Evolutionary conservation across 768 basidiomycete species (phyloP).

Genomic region (Leccinellum albellum): DNA sequence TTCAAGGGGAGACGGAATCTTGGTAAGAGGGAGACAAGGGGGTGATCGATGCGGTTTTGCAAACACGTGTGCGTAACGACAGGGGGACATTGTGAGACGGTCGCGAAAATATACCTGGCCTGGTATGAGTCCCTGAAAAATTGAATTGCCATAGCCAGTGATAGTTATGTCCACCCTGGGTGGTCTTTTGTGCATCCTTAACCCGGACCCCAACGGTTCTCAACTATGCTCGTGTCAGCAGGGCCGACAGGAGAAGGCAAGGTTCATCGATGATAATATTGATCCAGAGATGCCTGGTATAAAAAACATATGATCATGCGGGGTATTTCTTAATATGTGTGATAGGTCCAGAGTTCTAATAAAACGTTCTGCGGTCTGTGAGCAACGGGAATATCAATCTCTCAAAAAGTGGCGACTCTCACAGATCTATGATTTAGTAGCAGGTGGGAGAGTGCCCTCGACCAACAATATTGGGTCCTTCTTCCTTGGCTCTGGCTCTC

Average conservation of each 20-base stretch:
- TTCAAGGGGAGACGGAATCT: too few species aligned
- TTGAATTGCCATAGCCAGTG: not conserved
- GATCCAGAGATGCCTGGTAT: not conserved
- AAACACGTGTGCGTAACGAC: not conserved
- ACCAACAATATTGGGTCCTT: conserved; percentile 23
- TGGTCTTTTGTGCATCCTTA: not conserved
- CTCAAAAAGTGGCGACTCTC: not conserved
- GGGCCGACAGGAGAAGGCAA: not conserved
- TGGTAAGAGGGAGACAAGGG: too few species aligned
- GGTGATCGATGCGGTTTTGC: too few species aligned
- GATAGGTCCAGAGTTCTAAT: not conserved
- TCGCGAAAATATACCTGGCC: not conserved
- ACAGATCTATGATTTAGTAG: conserved; percentile 21
- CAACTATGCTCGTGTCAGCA: not conserved
- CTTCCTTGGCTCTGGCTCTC: conserved; percentile 42
- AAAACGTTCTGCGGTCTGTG: not conserved
- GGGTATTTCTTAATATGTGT: not conserved
- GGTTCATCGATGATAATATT: not conserved
- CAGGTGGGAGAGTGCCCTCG: conserved; percentile 28
- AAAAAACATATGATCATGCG: not conserved
- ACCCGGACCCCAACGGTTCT: not conserved
- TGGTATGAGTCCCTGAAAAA: not conserved
- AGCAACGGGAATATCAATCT: not conserved
- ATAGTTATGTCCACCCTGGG: not conserved
- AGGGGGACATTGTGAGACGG: not conserved